Evolutionary conservation across 2,329 filamentous ascomycete genomes (phyloP).

Genomic region (Colletotrichum somersetense): DNA sequence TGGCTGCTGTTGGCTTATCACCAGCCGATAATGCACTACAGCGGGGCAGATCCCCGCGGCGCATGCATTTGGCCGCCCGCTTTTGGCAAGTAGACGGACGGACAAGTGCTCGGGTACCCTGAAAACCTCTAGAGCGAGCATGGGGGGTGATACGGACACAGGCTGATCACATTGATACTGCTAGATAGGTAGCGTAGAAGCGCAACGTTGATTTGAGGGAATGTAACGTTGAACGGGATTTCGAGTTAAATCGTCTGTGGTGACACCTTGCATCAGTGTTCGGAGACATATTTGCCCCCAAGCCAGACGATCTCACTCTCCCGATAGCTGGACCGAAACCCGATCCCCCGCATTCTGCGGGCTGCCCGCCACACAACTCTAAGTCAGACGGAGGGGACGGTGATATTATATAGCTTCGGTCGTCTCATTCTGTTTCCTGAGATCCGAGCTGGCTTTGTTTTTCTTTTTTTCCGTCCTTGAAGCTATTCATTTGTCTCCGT

Average conservation of each 20-base stretch:
- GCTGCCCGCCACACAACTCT: slow-evolving; percentile 31
- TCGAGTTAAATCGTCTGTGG: slow-evolving; percentile 1
- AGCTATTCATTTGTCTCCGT: neutral
- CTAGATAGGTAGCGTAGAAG: slow-evolving; percentile 15
- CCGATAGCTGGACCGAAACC: slow-evolving; percentile 37
- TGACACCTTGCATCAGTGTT: slow-evolving; percentile 14
- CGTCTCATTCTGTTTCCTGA: neutral
- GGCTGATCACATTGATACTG: slow-evolving; percentile 26
- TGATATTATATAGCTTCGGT: slow-evolving; percentile 31
- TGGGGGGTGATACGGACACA: slow-evolving; percentile 33
- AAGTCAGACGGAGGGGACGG: neutral
- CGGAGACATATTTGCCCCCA: neutral
- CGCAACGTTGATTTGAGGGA: slow-evolving; percentile 29
- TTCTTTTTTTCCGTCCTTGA: too few species aligned
- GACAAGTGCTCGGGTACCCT: neutral
- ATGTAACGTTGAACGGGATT: slow-evolving; percentile 32
- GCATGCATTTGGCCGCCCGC: slow-evolving; percentile 36
- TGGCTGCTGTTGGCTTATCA: slow-evolving; percentile 27
- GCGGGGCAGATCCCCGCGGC: slow-evolving; percentile 26
- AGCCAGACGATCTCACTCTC: slow-evolving; percentile 19
- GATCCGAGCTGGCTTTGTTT: neutral
- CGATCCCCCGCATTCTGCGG: slow-evolving; percentile 27
- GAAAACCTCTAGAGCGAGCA: neutral
- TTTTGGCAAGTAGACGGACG: slow-evolving; percentile 27
- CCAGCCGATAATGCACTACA: slow-evolving; percentile 28